Conservation (phyloP, 176 grass and related monocot genomes). For the Ensete glaucum region DNA sequence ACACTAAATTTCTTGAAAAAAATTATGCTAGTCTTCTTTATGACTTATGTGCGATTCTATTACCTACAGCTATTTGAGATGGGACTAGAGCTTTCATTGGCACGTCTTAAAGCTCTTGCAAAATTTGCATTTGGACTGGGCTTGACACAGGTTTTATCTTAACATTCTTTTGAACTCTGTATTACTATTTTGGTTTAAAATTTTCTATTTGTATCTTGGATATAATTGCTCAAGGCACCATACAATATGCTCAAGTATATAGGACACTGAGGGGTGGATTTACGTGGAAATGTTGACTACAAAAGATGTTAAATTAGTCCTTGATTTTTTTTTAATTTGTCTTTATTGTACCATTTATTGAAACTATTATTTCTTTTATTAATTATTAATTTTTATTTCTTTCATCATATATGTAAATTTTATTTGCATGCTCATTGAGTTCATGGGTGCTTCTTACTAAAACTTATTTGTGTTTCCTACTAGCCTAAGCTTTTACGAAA, state of each 20-base stretch:
- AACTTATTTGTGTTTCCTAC: background rate
- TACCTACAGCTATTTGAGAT: conserved; percentile 84
- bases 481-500: background rate
- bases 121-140: conserved; percentile 95
- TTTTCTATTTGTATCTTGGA: background rate
- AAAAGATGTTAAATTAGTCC: background rate
- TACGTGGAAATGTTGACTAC: background rate
- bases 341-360: background rate
- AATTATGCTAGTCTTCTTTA: too few relatives aligned
- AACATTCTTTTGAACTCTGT: background rate
- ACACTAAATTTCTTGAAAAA: too few relatives aligned
- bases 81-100: conserved; percentile 88
- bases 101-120: conserved; percentile 89
- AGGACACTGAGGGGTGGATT: background rate
- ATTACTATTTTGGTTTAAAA: background rate
- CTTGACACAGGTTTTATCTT: conserved; percentile 57
- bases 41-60: background rate
- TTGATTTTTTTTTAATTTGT: background rate
- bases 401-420: background rate
- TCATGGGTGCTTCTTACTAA: background rate
- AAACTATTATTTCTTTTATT: background rate
- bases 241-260: background rate
- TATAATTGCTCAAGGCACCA: background rate
- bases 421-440: background rate
- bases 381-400: background rate